A percentile compares a stretch with the other conserved stretches of the same genome.
Conservation (phyloP, 2,329 filamentous ascomycete genomes). For the Cordyceps militaris region DNA sequence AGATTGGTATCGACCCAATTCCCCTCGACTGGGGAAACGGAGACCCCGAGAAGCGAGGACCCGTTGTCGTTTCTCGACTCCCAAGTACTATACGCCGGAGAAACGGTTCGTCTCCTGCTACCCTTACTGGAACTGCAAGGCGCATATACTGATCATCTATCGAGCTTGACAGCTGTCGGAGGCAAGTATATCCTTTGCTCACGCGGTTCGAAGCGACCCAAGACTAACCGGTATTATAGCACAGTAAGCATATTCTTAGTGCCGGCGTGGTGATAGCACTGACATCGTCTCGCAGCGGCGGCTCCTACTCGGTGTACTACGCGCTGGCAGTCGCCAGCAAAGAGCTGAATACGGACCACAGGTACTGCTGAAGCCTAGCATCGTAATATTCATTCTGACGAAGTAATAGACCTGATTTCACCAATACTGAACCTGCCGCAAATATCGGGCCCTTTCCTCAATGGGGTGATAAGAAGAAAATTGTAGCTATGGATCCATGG, state of each 20-base stretch:
- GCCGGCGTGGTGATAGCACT: conserved; percentile 2
- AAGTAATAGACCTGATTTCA: conserved; percentile 47
- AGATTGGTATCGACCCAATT: conserved; percentile 89
- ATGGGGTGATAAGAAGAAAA: conserved; percentile 87
- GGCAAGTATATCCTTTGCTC: conserved; percentile 32
- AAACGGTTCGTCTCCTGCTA: conserved; percentile 54
- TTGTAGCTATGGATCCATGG: conserved; percentile 94
- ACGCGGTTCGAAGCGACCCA: background rate
- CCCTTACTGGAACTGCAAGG: background rate
- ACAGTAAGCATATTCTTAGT: conserved; percentile 25
- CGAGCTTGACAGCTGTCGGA: conserved; percentile 42
- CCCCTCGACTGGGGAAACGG: conserved; percentile 79
- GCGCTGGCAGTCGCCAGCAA: conserved; percentile 88
- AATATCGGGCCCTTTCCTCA: conserved; percentile 82
- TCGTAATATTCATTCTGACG: background rate
- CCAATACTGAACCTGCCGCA: conserved; percentile 82
- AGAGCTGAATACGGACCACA: conserved; percentile 77
- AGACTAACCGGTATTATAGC: conserved; percentile 21
- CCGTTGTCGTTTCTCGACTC: conserved; percentile 77
- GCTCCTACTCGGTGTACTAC: conserved; percentile 94
- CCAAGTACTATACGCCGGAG: conserved; percentile 69
- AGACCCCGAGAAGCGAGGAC: conserved; percentile 69
- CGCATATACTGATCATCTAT: conserved; percentile 2
- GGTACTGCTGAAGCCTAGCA: conserved; percentile 28
- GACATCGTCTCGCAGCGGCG: conserved; percentile 45